Conservation (phyloP, 176 grass and related monocot species). For the Avena insularis region DNA sequence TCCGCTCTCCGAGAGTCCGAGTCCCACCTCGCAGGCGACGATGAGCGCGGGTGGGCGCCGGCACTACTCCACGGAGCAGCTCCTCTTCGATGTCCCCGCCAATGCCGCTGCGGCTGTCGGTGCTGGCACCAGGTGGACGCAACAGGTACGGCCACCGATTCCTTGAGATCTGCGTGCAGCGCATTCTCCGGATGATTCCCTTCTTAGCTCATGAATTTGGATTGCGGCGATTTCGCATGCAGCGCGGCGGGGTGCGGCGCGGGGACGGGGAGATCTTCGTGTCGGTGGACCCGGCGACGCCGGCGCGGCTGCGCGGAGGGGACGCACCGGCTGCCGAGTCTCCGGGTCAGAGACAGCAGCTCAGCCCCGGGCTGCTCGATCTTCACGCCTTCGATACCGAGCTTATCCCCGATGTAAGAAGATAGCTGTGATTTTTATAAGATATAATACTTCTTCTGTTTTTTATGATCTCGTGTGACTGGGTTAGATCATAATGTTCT, state of each 20-base stretch:
- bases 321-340: conserved; percentile 50
- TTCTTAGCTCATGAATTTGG: conserved; percentile 21
- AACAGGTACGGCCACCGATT: conserved; percentile 46
- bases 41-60: conserved; percentile 64
- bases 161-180: conserved; percentile 48
- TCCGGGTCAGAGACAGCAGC: conserved; percentile 59
- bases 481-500: conserved; percentile 22
- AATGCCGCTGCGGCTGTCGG: conserved; percentile 43
- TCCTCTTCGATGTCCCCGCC: conserved; percentile 67
- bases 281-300: conserved; percentile 77
- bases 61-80: conserved; percentile 77
- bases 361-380: conserved; percentile 93
- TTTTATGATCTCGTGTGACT: conserved; percentile 26
- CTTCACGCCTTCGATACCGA: conserved; percentile 92
- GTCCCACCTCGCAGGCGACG: conserved; percentile 25
- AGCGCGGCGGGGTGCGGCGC: conserved; percentile 60
- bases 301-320: conserved; percentile 54
- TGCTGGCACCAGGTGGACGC: conserved; percentile 63
- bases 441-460: conserved; percentile 28
- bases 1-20: background rate
- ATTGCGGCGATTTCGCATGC: conserved; percentile 30
- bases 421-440: conserved; percentile 8
- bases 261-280: conserved; percentile 75
- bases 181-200: background rate
- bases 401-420: conserved; percentile 85